phyloP scores from a whole-genome alignment of 2,329 filamentous ascomycete species.

The Fusarium begoniae region DNA sequence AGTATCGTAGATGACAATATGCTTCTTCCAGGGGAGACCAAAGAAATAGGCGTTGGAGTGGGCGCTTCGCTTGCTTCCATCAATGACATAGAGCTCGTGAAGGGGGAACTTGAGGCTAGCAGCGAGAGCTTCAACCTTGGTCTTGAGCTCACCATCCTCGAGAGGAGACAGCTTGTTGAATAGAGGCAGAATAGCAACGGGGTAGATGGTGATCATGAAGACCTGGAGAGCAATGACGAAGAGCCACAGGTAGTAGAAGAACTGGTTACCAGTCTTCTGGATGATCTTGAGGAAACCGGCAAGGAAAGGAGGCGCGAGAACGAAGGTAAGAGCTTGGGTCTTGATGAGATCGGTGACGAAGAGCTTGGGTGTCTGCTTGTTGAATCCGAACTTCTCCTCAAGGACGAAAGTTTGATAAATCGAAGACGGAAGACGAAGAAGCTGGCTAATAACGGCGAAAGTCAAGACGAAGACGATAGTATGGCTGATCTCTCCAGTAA shows the following conservation, averaged over 20 bases:
- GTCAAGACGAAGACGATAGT: constrained; percentile 91
- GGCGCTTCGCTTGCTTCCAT: constrained; percentile 85
- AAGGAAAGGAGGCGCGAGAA: constrained; percentile 86
- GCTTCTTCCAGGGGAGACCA: constrained; percentile 98
- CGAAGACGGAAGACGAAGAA: constrained; percentile 80
- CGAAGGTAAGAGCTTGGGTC: constrained; percentile 81
- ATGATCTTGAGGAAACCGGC: constrained; percentile 94
- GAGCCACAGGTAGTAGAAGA: constrained; percentile 98
- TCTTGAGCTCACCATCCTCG: constrained; percentile 86
- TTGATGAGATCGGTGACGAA: constrained; percentile 94
- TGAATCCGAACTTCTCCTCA: constrained; percentile 98
- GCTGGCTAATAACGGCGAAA: constrained; percentile 83
- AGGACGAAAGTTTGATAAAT: constrained; percentile 96
- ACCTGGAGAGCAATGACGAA: constrained; percentile 91
- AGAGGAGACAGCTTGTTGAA: constrained; percentile 99
- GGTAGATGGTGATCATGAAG: constrained; percentile 96
- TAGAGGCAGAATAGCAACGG: constrained; percentile 89
- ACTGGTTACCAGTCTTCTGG: constrained; percentile 89
- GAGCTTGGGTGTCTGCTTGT: constrained; percentile 92
- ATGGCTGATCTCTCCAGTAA: constrained; percentile 92
- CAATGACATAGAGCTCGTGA: constrained; percentile 92
- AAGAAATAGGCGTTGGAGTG: constrained; percentile 97
- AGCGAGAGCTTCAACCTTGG: constrained; percentile 84
- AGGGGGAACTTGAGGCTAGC: constrained; percentile 89
- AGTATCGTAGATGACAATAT: constrained; percentile 99